Evolutionary conservation across 148 eudicot genomes (phyloP), one percentile per base, ranked within the genome.

Genomic region (Silene uniflora): DNA sequence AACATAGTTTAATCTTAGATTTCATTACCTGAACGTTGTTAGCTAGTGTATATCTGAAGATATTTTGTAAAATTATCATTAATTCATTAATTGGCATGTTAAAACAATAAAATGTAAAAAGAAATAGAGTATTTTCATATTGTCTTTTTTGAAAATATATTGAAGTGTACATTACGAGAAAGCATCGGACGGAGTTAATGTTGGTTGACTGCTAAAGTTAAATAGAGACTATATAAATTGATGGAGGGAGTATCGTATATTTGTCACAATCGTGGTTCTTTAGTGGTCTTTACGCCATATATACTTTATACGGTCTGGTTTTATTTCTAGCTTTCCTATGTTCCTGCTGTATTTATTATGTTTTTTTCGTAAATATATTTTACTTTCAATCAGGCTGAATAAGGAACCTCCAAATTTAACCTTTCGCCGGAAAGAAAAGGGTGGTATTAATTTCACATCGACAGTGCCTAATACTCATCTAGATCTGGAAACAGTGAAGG

Each of bases 401-500:
- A 95, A 95, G 85, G 98, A 95, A 79, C 99, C 99, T 18, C 99
- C 99, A 54, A 95, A 95, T 83, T 80, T 95, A 82, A 82, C 94
- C 22, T 95, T 95, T 77, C 86, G 99, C 75, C 92, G 76, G 87
- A 95, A 95, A 84, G 97, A 95, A 10, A 95, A 95, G 88, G 99
- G 99, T 80, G 99, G 99, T 54, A 87, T 92, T 67, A 95, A 89
- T 87, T 88, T 95, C 77, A 95, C 99, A 75, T 92, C 99, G 35
- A 95, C 98, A 55, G 97, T 91, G 71, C 63, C 92, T 35, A 90
- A 91, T 81, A 95, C 97, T 10, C 83, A 89, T 89, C 83, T 95
- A 69, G 99, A 95, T 77, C 91, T 95, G 76, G 99, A 95, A 3
- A 95, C 99, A 23, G 98, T 95, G 74, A 95, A 95, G 83, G 99